These are phyloP conservation scores for Diaporthe velutina DNA, from an alignment of 2,329 filamentous ascomycete species.

Conservation along the genomic window DNA sequence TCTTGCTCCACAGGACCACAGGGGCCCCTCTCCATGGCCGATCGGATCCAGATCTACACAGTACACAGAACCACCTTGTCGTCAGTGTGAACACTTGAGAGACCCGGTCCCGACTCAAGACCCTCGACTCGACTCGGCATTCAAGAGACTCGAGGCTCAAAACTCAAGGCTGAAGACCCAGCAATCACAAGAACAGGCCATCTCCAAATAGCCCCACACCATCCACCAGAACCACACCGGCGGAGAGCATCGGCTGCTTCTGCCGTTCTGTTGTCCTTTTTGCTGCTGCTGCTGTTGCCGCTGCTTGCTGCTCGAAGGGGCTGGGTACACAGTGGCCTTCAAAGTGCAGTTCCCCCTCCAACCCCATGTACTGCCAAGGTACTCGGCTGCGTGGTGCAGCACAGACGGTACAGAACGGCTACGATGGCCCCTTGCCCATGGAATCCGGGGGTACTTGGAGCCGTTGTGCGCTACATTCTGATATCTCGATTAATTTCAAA, in stretches of 20 bases:
- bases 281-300: neutral
- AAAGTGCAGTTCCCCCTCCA: neutral
- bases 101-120: neutral
- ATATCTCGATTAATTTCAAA: conserved; percentile 63
- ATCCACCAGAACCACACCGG: conserved; percentile 22
- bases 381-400: conserved; percentile 3
- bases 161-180: neutral
- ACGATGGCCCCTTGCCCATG: conserved; percentile 17
- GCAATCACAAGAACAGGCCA: neutral
- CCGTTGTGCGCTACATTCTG: conserved; percentile 36
- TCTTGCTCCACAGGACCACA: neutral
- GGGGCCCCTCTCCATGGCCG: neutral
- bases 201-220: conserved; percentile 19
- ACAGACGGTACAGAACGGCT: conserved; percentile 3
- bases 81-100: neutral
- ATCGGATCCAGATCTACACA: conserved; percentile 11
- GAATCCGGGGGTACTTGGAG: conserved; percentile 32
- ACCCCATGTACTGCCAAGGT: conserved; percentile 23
- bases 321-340: neutral
- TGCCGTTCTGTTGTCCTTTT: neutral
- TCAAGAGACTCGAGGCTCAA: neutral
- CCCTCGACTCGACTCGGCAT: neutral
- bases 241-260: conserved; percentile 26
- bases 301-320: neutral
- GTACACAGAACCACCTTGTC: neutral